phyloP scores from a whole-genome alignment of 2,329 filamentous ascomycete species.

The Colletotrichum sp. region DNA sequence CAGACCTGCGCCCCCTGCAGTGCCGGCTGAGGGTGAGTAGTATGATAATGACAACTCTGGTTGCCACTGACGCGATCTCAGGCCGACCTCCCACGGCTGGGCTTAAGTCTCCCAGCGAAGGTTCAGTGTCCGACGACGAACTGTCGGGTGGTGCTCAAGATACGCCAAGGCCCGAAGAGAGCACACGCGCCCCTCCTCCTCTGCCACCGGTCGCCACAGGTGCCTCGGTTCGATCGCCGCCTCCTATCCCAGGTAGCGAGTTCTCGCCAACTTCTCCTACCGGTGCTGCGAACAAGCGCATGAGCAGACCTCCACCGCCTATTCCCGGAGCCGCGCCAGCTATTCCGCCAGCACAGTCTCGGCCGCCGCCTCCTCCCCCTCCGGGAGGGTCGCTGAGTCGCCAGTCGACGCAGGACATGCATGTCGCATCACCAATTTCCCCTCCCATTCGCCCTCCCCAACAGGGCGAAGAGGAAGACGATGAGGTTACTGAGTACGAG shows the following conservation, averaged over 20 bases:
- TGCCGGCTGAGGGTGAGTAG: constrained; percentile 66
- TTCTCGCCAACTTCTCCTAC: constrained; percentile 50
- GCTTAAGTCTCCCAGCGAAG: constrained; percentile 67
- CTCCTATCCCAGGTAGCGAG: constrained; percentile 41
- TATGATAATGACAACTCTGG: neutral
- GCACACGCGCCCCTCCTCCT: constrained; percentile 42
- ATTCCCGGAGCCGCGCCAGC: constrained; percentile 62
- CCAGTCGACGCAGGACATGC: constrained; percentile 63
- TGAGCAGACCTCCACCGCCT: constrained; percentile 63
- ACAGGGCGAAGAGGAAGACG: constrained; percentile 74
- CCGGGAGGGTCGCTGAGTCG: constrained; percentile 57
- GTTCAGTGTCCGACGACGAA: constrained; percentile 90
- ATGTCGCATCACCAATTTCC: constrained; percentile 44
- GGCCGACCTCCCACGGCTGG: constrained; percentile 64
- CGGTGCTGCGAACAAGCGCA: constrained; percentile 52
- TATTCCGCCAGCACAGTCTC: constrained; percentile 54
- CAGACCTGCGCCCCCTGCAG: constrained; percentile 60
- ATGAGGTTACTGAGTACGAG: constrained; percentile 89
- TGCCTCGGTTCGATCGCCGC: constrained; percentile 34
- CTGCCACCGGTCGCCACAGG: constrained; percentile 31
- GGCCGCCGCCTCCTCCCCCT: constrained; percentile 73
- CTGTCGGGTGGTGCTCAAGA: constrained; percentile 56
- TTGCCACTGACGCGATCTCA: constrained; percentile 35
- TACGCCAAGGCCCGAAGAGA: neutral
- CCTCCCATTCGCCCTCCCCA: constrained; percentile 47